Conservation (phyloP, 495 filamentous ascomycete genomes). For the Darksidea phi region DNA sequence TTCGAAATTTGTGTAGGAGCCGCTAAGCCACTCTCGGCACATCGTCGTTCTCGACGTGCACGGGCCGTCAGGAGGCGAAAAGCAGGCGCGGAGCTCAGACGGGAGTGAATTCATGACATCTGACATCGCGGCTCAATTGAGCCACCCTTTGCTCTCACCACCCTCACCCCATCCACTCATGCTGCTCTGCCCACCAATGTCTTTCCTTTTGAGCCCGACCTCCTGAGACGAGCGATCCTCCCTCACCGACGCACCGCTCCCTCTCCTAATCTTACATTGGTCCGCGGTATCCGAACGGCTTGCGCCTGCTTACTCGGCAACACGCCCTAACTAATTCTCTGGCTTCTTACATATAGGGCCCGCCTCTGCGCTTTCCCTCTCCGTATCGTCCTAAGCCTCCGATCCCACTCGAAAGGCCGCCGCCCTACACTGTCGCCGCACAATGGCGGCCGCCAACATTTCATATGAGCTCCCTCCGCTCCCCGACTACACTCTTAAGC, state of each 20-base stretch:
- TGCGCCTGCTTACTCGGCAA: neutral
- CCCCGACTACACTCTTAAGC: conserved; percentile 66
- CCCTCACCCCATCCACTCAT: conserved; percentile 7
- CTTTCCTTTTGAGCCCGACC: conserved; percentile 18
- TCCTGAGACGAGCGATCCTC: neutral
- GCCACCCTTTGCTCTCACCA: conserved; percentile 11
- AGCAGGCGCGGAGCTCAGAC: neutral
- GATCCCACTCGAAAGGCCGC: too few relatives aligned
- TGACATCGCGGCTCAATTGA: neutral
- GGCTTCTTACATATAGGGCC: neutral
- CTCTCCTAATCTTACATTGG: neutral
- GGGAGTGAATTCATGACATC: neutral
- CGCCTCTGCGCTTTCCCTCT: neutral
- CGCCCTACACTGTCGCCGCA: neutral
- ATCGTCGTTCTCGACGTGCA: neutral
- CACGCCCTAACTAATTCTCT: neutral
- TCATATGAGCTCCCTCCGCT: conserved; percentile 65
- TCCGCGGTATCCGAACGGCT: conserved; percentile 1
- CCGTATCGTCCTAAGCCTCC: neutral
- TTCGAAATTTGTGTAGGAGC: neutral
- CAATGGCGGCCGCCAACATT: conserved; percentile 50
- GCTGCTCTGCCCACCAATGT: conserved; percentile 25
- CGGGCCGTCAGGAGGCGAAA: conserved; percentile 3
- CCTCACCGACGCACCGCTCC: neutral
- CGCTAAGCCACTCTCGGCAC: conserved; percentile 9